phyloP scores from a whole-genome alignment of 2,329 filamentous ascomycete species.

The Trichoderma atrobrunneum region DNA sequence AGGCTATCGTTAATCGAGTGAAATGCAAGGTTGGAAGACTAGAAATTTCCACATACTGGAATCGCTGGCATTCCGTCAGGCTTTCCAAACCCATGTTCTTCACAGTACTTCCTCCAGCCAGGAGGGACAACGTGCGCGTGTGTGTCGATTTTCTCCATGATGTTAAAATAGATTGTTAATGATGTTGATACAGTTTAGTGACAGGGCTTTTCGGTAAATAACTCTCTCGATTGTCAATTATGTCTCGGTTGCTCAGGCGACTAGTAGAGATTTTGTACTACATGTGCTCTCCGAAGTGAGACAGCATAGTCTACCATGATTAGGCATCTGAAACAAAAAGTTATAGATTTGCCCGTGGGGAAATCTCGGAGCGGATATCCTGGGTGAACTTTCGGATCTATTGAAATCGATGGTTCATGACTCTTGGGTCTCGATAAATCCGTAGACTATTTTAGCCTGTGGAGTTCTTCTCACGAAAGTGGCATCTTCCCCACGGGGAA shows the following conservation, averaged over 20 bases:
- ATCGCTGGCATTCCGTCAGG: conserved; percentile 51
- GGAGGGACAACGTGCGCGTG: conserved; percentile 47
- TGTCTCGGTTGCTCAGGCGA: neutral
- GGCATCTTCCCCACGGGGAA: conserved; percentile 1
- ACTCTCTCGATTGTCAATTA: neutral
- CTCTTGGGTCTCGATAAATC: neutral
- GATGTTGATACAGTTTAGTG: neutral
- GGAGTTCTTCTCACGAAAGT: neutral
- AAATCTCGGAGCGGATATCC: neutral
- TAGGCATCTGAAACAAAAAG: neutral
- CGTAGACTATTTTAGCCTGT: neutral
- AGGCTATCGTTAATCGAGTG: neutral
- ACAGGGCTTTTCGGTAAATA: neutral
- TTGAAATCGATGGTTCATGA: neutral
- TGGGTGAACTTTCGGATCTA: neutral
- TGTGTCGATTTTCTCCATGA: conserved; percentile 37
- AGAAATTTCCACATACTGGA: conserved; percentile 28
- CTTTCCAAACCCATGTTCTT: conserved; percentile 40
- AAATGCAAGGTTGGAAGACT: neutral
- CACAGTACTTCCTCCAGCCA: conserved; percentile 40
- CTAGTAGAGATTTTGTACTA: neutral
- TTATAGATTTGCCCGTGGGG: neutral
- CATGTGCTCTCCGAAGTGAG: neutral
- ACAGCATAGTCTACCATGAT: neutral
- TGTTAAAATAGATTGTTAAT: neutral